Evolutionary conservation across 2,329 filamentous ascomycete genomes (phyloP), one percentile per base, ranked within the genome.

Genomic region (Orbilia quercus): DNA sequence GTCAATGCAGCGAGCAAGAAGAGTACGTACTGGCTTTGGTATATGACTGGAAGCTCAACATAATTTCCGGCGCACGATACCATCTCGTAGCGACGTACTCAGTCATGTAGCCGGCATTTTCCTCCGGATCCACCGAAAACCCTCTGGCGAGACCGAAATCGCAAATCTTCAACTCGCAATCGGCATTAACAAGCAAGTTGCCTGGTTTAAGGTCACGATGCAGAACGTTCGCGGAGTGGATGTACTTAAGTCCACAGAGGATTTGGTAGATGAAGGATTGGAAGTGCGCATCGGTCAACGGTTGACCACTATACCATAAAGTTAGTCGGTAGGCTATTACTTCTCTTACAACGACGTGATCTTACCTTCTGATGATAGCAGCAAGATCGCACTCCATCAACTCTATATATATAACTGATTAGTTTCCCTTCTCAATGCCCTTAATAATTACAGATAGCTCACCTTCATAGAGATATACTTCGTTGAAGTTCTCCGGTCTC

Each of bases 191-290:
- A 45, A 99, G 88, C 79, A 99, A 82, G 81, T 99, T 99, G 69
- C 95, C 95, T 36, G 95, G 95, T 84, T 99, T 99, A 80, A 99
- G 83, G 81, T 99, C 95, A 81, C 95, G 90, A 81, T 99, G 95
- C 76, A 99, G 85, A 58, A 99, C 95, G 79, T 98, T 98, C 77
- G 95, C 95, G 20, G 94, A 98, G 84, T 99, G 95, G 77, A 99
- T 98, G 82, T 98, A 99, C 85, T 99, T 99, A 78, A 99, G 86
- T 76, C 95, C 95, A 81, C 95, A 98, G 4, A 99, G 90, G 77
- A 99, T 99, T 85, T 99, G 95, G 85, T 99, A 99, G 83, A 99
- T 97, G 84, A 99, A 99, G 58, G 95, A 98, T 83, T 99, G 95
- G 85, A 99, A 99, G 82, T 99, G 95, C 63, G 95, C 95, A 80